phyloP scores from a whole-genome alignment of 768 basidiomycete species.

The Tulasnella sp. region DNA sequence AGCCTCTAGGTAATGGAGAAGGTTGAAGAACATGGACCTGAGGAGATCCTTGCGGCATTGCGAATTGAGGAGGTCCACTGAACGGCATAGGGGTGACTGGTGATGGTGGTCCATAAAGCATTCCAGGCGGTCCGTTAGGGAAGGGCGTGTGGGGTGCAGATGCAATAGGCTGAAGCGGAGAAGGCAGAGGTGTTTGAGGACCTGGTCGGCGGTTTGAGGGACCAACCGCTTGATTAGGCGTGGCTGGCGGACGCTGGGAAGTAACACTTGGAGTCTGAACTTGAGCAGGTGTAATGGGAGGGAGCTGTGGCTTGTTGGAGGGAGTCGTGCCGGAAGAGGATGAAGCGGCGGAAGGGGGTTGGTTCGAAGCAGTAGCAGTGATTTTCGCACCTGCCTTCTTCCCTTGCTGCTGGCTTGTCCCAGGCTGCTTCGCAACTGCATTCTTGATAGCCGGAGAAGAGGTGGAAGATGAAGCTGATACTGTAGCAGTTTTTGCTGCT shows the following conservation, averaged over 20 bases:
- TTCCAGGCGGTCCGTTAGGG: neutral
- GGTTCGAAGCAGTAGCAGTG: no score
- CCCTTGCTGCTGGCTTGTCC: constrained; percentile 1
- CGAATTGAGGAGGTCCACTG: neutral
- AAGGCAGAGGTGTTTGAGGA: neutral
- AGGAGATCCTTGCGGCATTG: constrained; percentile 4
- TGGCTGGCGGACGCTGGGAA: neutral
- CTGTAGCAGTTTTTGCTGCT: neutral
- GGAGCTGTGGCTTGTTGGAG: constrained; percentile 1
- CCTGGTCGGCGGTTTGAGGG: no score
- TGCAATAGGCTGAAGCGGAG: neutral
- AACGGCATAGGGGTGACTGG: constrained; percentile 11
- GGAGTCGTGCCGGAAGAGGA: no score
- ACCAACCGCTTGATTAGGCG: no score
- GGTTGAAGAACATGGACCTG: constrained; percentile 10
- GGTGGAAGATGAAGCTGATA: no score
- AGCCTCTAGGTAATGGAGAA: constrained; percentile 7
- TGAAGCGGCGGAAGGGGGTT: no score
- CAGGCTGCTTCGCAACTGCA: neutral
- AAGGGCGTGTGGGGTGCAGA: neutral
- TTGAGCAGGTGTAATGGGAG: neutral
- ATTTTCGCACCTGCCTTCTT: no score
- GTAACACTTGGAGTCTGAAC: neutral
- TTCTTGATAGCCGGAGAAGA: neutral
- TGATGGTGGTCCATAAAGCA: constrained; percentile 5